Base-by-base conservation (phyloP, 2,329 filamentous ascomycete species). In the Dactylella cylindrospora region DNA sequence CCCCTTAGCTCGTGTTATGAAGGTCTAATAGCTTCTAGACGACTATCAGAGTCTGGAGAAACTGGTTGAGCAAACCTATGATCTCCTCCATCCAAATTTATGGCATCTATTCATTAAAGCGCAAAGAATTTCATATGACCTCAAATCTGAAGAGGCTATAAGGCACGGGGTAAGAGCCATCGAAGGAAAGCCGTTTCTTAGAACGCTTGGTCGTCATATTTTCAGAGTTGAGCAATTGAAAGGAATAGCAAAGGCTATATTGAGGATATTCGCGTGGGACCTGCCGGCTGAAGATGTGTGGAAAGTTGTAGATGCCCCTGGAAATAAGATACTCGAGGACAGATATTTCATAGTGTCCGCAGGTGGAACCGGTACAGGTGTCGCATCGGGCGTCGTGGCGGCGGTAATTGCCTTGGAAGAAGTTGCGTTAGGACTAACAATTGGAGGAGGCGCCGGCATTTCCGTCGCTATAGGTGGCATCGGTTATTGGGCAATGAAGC, bases 231-330 rank as follows among this genome's bases (percentile, higher is more conserved):
- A 22, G 12, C 22, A 54, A 25, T n/a, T 45, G 10, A 15, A 31
- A 32, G 32, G 39, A 23, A 54, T 54, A 26, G 50, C 31, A 38
- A 36, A 20, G 15, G 17, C 13, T 12, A 39, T 54, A 46, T 20
- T 54, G 32, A 45, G 12, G 15, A 54, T 38, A 8, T 45, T 54
- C 25, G 39, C 31, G 26, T 54, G 50, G 50, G 50, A 39, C n/a
- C 15, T 54, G 25, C 13, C 23, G 4, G 50, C 4, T 9, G 22
- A 31, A 17, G 32, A 39, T 19, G 12, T 39, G 12, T 54, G 3
- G 10, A 36, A 54, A n/a, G 32, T 54, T 32, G 12, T 54, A 12
- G 50, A 46, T 8, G 1, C 2, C 5, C 31, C 32, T 15, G 29
- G 23, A 25, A 26, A 54, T 33, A 12, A 5, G 20, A 5, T 45